Conservation (phyloP, 106 monocot genomes). For the Agapanthus africanus region DNA sequence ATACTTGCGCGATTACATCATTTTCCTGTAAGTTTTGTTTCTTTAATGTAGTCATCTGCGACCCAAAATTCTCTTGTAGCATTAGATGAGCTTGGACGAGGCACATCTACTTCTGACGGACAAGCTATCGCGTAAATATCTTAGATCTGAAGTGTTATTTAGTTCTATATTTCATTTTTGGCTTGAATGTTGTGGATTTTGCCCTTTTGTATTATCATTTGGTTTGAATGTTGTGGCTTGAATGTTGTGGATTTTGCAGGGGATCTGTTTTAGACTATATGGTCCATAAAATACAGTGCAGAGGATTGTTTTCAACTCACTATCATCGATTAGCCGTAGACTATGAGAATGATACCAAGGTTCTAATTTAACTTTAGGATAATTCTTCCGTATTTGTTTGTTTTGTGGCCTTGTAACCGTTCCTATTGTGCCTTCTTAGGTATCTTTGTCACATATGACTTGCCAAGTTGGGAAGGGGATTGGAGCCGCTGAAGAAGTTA, state of each 20-base stretch:
- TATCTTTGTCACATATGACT: constrained; percentile 82
- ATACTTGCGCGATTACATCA: neutral
- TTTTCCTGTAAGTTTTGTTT: neutral
- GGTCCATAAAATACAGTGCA: constrained; percentile 44
- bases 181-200: neutral
- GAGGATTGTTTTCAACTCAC: constrained; percentile 95
- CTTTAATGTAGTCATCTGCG: constrained; percentile 55
- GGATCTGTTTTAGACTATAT: constrained; percentile 76
- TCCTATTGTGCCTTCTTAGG: constrained; percentile 20
- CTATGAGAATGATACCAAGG: constrained; percentile 57
- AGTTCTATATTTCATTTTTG: neutral
- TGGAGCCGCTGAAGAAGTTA: constrained; percentile 70
- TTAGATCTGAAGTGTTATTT: neutral
- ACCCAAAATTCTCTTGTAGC: constrained; percentile 82
- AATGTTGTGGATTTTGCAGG: constrained; percentile 23
- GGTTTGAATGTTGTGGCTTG: neutral
- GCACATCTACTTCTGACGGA: constrained; percentile 97
- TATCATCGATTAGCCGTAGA: constrained; percentile 74
- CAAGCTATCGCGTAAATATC: constrained; percentile 91
- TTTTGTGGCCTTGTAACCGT: neutral
- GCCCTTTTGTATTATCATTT: neutral
- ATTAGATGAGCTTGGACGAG: constrained; percentile 92
- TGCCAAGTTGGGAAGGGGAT: constrained; percentile 66
- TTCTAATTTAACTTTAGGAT: constrained; percentile 12
- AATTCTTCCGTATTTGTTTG: neutral